A percentile compares a stretch with the other conserved stretches of the same genome.
Evolutionary conservation across 2,329 filamentous ascomycete genomes (phyloP).

Genomic region (Bipolaris cookei): DNA sequence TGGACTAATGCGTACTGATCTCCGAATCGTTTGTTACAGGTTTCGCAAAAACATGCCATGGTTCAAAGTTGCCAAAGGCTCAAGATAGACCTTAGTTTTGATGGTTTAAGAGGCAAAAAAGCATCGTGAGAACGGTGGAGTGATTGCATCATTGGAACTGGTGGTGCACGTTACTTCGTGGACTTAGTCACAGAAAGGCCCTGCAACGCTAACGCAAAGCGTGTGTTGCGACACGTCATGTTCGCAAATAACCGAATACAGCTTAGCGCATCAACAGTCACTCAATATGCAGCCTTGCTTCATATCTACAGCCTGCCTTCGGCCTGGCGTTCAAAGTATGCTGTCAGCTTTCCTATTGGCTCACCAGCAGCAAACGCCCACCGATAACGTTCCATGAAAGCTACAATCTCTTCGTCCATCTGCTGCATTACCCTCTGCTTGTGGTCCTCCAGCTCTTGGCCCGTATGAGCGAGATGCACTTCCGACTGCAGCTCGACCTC

Average conservation of each 20-base stretch:
- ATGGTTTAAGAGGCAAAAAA: too few species aligned
- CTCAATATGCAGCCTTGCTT: conserved; percentile 47
- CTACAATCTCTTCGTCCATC: conserved; percentile 18
- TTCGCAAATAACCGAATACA: conserved; percentile 1
- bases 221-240: background rate
- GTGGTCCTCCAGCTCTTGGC: conserved; percentile 9
- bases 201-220: conserved; percentile 1
- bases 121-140: too few species aligned
- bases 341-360: conserved; percentile 22
- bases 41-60: too few species aligned
- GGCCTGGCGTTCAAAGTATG: conserved; percentile 18
- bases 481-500: conserved; percentile 44
- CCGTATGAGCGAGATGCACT: conserved; percentile 4
- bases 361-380: conserved; percentile 19
- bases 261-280: background rate
- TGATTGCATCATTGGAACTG: too few species aligned
- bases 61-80: too few species aligned
- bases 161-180: too few species aligned
- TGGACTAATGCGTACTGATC: too few species aligned
- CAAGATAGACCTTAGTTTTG: too few species aligned
- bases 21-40: too few species aligned
- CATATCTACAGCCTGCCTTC: background rate
- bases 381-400: conserved; percentile 17
- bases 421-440: conserved; percentile 18
- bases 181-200: background rate